Percentiles rank a stretch among this genome's conserved stretches.
These are phyloP conservation scores for Papilionanthe hybrid DNA, from an alignment of 116 monocot species.

Conservation along the genomic window DNA sequence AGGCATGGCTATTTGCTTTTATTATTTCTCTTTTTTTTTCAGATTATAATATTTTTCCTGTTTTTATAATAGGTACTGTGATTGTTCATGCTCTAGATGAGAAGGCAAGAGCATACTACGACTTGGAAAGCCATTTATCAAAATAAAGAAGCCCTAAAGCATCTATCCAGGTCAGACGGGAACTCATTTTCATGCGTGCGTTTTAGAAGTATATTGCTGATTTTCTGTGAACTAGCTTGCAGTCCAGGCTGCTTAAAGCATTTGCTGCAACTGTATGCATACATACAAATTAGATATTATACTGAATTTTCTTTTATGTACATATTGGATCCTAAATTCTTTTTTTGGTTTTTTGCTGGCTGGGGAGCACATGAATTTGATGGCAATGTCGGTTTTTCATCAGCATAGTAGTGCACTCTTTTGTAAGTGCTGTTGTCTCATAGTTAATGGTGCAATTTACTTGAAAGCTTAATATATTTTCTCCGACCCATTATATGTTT, in stretches of 20 bases:
- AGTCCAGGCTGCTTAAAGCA: neutral
- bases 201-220: neutral
- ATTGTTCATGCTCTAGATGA: slow-evolving; percentile 96
- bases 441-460: neutral
- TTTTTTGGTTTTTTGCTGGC: neutral
- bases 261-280: neutral
- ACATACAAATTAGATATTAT: neutral
- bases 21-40: no score
- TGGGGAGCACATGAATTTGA: neutral
- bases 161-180: slow-evolving; percentile 42
- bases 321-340: neutral
- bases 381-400: neutral
- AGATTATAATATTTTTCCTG: neutral
- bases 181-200: neutral
- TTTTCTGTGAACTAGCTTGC: neutral
- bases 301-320: neutral
- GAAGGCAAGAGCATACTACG: slow-evolving; percentile 88
- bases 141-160: slow-evolving; percentile 33
- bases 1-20: neutral
- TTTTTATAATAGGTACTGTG: slow-evolving; percentile 47
- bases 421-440: neutral
- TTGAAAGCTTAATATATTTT: neutral
- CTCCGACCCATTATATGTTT: neutral
- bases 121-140: slow-evolving; percentile 82
- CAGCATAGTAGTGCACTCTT: neutral